A percentile compares a stretch with the other conserved stretches of the same genome.
Evolutionary conservation across 768 basidiomycete species (phyloP).

Genomic region (Psilocybe azurescens): DNA sequence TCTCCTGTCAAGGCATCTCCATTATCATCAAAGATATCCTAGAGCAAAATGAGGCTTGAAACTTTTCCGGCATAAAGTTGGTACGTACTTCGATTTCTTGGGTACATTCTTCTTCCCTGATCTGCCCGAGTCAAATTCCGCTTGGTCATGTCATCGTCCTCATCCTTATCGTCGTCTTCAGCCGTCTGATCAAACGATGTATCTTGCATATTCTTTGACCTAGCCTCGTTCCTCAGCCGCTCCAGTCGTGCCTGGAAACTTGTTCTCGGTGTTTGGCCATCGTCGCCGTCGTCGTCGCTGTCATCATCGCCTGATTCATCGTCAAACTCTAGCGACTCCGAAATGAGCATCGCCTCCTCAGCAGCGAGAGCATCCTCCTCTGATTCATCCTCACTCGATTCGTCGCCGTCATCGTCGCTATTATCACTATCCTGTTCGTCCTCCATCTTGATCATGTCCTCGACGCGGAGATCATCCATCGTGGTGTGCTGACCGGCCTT

Average conservation of each 20-base stretch:
- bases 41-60: not conserved
- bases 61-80: not conserved
- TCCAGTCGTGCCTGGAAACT: constrained; percentile 54
- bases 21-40: constrained; percentile 71
- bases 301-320: constrained; percentile 33
- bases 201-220: constrained; percentile 28
- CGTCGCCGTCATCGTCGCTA: constrained; percentile 33
- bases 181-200: constrained; percentile 26
- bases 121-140: constrained; percentile 46
- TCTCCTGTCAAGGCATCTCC: constrained; percentile 48
- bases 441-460: constrained; percentile 49
- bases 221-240: constrained; percentile 37
- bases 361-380: constrained; percentile 44
- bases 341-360: constrained; percentile 54
- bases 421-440: constrained; percentile 47
- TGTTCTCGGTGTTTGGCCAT: constrained; percentile 42
- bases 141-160: constrained; percentile 36
- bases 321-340: constrained; percentile 30
- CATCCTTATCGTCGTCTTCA: constrained; percentile 31
- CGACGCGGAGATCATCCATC: constrained; percentile 73
- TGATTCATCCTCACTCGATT: constrained; percentile 37
- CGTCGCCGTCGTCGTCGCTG: constrained; percentile 41
- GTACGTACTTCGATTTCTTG: constrained; percentile 55
- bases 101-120: constrained; percentile 63
- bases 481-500: constrained; percentile 54